Conservation (phyloP, 2,329 filamentous ascomycete genomes). For the Colletotrichum tofieldiae region DNA sequence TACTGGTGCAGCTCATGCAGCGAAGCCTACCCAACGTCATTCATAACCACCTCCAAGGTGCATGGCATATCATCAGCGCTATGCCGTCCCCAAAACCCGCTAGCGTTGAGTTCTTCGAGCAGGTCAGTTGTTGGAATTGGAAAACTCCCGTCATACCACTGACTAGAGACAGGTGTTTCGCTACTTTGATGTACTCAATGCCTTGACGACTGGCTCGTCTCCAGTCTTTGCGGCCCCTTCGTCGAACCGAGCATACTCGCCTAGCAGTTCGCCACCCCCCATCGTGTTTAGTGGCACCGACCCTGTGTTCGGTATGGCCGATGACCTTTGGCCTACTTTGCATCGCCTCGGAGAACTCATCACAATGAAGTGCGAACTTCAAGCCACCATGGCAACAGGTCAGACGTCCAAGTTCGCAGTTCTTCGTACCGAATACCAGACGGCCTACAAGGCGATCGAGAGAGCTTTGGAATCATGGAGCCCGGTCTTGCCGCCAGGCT, state of each 20-base stretch:
- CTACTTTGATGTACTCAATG: conserved; percentile 42
- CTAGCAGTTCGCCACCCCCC: conserved; percentile 9
- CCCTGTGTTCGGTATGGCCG: conserved; percentile 32
- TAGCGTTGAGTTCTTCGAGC: conserved; percentile 38
- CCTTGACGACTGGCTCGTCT: conserved; percentile 26
- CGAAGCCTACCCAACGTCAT: conserved; percentile 26
- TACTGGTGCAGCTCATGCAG: conserved; percentile 32
- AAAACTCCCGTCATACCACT: background rate
- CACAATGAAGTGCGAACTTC: conserved; percentile 33
- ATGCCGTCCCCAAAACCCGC: conserved; percentile 21
- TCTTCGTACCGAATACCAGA: conserved; percentile 37
- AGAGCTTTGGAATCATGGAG: conserved; percentile 34
- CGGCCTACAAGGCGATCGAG: conserved; percentile 35
- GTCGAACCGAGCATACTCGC: conserved; percentile 23
- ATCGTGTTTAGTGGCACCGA: conserved; percentile 14
- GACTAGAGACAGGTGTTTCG: conserved; percentile 33
- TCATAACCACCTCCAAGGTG: conserved; percentile 34
- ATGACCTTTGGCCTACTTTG: conserved; percentile 40
- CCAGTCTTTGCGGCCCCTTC: conserved; percentile 33
- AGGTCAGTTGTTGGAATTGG: conserved; percentile 6
- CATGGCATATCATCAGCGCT: conserved; percentile 34
- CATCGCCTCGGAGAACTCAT: conserved; percentile 35
- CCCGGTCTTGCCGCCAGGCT: conserved; percentile 34
- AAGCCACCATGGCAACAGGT: conserved; percentile 21
- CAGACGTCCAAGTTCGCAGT: conserved; percentile 32